Base-by-base conservation (phyloP, 2,329 filamentous ascomycete genomes). In the Mycocentrospora acerina region DNA sequence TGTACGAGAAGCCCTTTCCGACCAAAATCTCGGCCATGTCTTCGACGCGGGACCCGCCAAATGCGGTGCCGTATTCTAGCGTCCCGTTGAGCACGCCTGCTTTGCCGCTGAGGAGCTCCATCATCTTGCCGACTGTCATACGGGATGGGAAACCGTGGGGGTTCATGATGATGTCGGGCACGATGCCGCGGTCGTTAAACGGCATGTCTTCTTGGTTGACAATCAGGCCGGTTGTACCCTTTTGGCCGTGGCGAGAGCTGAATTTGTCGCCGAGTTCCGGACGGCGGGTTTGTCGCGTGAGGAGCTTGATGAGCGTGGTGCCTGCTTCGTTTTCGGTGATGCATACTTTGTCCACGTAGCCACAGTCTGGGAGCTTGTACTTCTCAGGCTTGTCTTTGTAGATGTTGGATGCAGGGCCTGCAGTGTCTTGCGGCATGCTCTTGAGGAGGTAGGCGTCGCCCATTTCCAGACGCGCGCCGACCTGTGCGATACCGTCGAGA, bases 91-190 rank as follows among this genome's bases (percentile, higher is more conserved):
- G 70, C 2, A 98, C 83, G 10, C 90, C 89, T 0, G 93, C 93
- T 70, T 98, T 98, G 50, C 93, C 93, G 0, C 90, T 89, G 12
- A 98, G 77, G 29, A 95, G 87, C 66, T 98, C 93, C 34, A 98
- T 81, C 76, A 98, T 86, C 70, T 98, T 98, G 22, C 93, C 93
- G 47, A 98, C 93, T 37, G 93, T 98, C 93, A 98, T 98, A 68
- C 93, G 93, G 22, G 91, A 97, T 2, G 93, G 93, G 78, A 98
- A 98, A 83, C 93, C 93, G 72, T 98, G 93, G 0, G 94, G 93
- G 74, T 98, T 98, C 93, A 98, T 98, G 80, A 98, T 98, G 53
- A 98, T 96, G 69, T 98, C 93, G 0, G 93, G 93, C n/a, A 83
- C 85, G 52, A 98, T 81, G 2, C 93, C 94, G 35, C 79, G 75